These are phyloP conservation scores for Cladorrhinum sp. DNA, from an alignment of 2,329 filamentous ascomycete species.

Conservation along the genomic window DNA sequence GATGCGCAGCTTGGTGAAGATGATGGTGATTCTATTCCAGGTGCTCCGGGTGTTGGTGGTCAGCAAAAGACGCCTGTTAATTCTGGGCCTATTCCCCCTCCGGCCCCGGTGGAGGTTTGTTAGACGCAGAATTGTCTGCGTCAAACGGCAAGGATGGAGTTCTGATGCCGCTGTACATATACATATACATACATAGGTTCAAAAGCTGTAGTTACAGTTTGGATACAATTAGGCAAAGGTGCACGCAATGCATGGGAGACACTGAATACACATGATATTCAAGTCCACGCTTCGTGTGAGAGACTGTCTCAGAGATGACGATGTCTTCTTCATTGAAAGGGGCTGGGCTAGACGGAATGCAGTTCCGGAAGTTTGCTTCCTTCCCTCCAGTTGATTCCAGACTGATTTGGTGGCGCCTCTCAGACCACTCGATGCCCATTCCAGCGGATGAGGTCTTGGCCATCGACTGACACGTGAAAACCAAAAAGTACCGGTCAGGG, in stretches of 20 bases:
- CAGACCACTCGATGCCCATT: constrained; percentile 10
- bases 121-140: background rate
- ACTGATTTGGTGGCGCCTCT: background rate
- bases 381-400: background rate
- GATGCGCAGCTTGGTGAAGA: background rate
- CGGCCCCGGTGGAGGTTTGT: background rate
- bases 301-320: too few species aligned
- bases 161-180: too few species aligned
- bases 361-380: background rate
- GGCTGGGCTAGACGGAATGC: too few species aligned
- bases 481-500: constrained; percentile 19
- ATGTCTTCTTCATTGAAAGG: background rate
- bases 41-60: background rate
- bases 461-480: constrained; percentile 31
- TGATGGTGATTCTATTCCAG: background rate
- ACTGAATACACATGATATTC: too few species aligned
- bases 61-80: background rate
- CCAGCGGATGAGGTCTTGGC: constrained; percentile 9
- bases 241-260: too few species aligned
- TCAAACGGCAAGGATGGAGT: background rate
- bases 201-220: too few species aligned
- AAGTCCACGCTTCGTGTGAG: too few species aligned
- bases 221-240: too few species aligned
- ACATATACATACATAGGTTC: too few species aligned
- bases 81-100: background rate